Percentiles rank a stretch among this genome's conserved stretches.
Evolutionary conservation across 1,284 basidiomycete species (phyloP).

Genomic region (Pulchroboletus neoregius): DNA sequence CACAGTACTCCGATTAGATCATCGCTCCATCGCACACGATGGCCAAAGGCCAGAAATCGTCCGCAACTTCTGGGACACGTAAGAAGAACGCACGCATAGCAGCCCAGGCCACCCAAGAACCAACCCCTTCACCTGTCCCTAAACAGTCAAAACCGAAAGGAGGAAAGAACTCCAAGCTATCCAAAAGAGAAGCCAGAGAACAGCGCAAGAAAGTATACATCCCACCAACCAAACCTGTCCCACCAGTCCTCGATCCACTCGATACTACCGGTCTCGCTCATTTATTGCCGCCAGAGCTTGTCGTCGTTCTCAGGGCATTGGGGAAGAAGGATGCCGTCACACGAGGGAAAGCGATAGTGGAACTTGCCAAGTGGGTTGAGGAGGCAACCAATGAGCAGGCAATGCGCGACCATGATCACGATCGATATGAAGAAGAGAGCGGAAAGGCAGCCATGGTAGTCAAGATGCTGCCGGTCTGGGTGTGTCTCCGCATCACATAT

Average conservation of each 20-base stretch:
- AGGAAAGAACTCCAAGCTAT: constrained; percentile 41
- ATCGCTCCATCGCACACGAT: constrained; percentile 27
- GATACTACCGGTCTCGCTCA: constrained; percentile 82
- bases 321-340: constrained; percentile 93
- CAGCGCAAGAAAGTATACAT: constrained; percentile 78
- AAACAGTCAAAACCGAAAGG: constrained; percentile 49
- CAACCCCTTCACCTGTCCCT: constrained; percentile 27
- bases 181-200: constrained; percentile 62
- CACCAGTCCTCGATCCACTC: constrained; percentile 84
- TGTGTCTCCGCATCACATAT: constrained; percentile 41
- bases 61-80: constrained; percentile 74
- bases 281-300: constrained; percentile 76
- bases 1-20: no score
- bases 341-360: constrained; percentile 83
- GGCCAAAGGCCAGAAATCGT: constrained; percentile 62
- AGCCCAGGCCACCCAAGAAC: constrained; percentile 29
- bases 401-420: constrained; percentile 38
- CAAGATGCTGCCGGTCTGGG: constrained; percentile 85
- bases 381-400: constrained; percentile 43
- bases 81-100: constrained; percentile 81
- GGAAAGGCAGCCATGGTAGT: constrained; percentile 48
- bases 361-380: constrained; percentile 71
- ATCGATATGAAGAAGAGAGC: constrained; percentile 7
- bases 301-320: constrained; percentile 78
- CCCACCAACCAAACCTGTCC: constrained; percentile 81